A percentile compares a stretch with the other conserved stretches of the same genome.
Conservation (phyloP, 2,329 filamentous ascomycete genomes). For the Aspergillus luchuensis region DNA sequence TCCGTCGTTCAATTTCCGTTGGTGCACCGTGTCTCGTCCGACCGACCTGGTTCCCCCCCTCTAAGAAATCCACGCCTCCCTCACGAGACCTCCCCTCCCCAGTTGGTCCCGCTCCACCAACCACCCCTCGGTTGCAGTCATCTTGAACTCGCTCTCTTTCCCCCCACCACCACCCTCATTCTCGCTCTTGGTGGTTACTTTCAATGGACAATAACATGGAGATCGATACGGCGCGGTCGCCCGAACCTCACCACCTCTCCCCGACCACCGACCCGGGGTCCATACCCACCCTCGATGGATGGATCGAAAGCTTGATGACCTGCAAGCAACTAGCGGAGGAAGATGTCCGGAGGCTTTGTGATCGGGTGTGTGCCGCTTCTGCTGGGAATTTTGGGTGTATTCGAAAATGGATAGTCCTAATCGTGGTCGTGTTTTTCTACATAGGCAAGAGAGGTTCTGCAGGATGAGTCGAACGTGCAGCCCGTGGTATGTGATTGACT, state of each 20-base stretch:
- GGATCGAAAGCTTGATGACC: slow-evolving; percentile 97
- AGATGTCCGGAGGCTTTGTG: slow-evolving; percentile 95
- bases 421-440: slow-evolving; percentile 19
- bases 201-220: slow-evolving; percentile 98
- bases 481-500: slow-evolving; percentile 73
- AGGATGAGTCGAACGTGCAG: slow-evolving; percentile 98
- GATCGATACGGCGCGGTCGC: slow-evolving; percentile 82
- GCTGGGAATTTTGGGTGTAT: background rate
- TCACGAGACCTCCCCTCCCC: slow-evolving; percentile 40
- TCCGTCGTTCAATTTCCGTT: slow-evolving; percentile 6
- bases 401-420: slow-evolving; percentile 6
- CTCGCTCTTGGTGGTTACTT: slow-evolving; percentile 17
- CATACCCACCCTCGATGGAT: slow-evolving; percentile 91
- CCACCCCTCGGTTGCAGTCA: slow-evolving; percentile 27
- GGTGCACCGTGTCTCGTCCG: slow-evolving; percentile 9
- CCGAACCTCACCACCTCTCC: slow-evolving; percentile 73
- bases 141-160: slow-evolving; percentile 12
- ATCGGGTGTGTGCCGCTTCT: slow-evolving; percentile 70
- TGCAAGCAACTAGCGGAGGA: slow-evolving; percentile 97
- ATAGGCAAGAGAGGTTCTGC: slow-evolving; percentile 90
- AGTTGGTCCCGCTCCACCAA: slow-evolving; percentile 15
- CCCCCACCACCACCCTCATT: background rate
- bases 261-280: slow-evolving; percentile 80
- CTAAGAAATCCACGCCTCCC: slow-evolving; percentile 22
- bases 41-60: slow-evolving; percentile 7